These are phyloP conservation scores for Fusarium graminum DNA, from an alignment of 2,329 filamentous ascomycete genomes.

Conservation along the genomic window DNA sequence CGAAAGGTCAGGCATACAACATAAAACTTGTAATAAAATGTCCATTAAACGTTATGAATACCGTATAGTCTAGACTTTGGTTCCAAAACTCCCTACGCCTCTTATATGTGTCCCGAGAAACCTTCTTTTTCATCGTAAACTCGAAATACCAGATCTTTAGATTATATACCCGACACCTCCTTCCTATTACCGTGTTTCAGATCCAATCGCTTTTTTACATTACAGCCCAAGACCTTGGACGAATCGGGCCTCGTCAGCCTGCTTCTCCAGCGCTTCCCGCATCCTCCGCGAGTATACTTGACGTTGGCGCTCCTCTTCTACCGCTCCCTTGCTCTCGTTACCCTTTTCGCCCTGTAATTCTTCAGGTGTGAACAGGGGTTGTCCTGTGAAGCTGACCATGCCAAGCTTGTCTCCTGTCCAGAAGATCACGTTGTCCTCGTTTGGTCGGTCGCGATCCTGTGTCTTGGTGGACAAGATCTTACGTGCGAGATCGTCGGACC, in stretches of 20 bases:
- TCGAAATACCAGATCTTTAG: slow-evolving; percentile 11
- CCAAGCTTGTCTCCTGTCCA: slow-evolving; percentile 92
- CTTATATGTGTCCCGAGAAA: background rate
- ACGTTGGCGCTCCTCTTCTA: slow-evolving; percentile 65
- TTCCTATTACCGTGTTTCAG: slow-evolving; percentile 1
- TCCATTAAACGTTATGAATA: no score
- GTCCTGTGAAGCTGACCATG: slow-evolving; percentile 72
- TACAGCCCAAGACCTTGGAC: slow-evolving; percentile 71
- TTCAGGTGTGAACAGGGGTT: slow-evolving; percentile 61
- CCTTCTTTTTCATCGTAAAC: slow-evolving; percentile 18
- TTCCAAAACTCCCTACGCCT: no score
- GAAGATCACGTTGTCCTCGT: slow-evolving; percentile 78
- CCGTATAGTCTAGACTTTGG: no score
- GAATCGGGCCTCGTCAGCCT: slow-evolving; percentile 84
- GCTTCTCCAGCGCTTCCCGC: slow-evolving; percentile 78
- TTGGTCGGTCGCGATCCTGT: slow-evolving; percentile 52
- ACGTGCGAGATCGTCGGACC: slow-evolving; percentile 79
- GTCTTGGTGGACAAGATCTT: slow-evolving; percentile 78
- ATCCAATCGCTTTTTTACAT: slow-evolving; percentile 7
- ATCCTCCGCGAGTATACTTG: slow-evolving; percentile 76
- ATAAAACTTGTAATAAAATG: no score
- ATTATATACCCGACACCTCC: slow-evolving; percentile 22
- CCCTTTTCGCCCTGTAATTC: slow-evolving; percentile 66
- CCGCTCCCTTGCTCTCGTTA: slow-evolving; percentile 61
- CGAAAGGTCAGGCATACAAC: no score